phyloP scores from a whole-genome alignment of 2,329 filamentous ascomycete species.

The Pseudopithomyces maydicus region DNA sequence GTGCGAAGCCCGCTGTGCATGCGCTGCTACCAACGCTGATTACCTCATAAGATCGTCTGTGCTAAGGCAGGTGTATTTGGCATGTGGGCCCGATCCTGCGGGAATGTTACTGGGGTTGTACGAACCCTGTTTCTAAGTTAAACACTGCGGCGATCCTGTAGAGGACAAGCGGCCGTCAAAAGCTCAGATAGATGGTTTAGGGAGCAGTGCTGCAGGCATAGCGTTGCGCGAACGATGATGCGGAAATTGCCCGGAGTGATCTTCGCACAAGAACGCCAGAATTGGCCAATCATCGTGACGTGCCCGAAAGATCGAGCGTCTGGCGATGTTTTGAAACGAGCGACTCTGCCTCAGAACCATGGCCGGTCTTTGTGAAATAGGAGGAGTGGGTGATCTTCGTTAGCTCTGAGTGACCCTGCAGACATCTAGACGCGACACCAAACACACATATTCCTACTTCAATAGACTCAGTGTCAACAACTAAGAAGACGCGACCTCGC shows the following conservation, averaged over 20 bases:
- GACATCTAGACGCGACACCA: too few relatives aligned
- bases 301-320: conserved; percentile 3
- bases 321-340: conserved; percentile 12
- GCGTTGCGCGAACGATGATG: background rate
- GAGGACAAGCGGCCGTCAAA: background rate
- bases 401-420: background rate
- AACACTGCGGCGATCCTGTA: background rate
- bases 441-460: too few relatives aligned
- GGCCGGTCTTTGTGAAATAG: background rate
- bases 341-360: background rate
- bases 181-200: conserved; percentile 7
- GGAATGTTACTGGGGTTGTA: background rate
- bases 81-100: conserved; percentile 2
- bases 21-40: background rate
- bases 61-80: background rate
- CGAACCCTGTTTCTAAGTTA: background rate
- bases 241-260: conserved; percentile 7
- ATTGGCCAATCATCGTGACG: conserved; percentile 2
- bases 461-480: too few relatives aligned
- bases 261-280: background rate
- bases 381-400: background rate
- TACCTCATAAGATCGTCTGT: background rate
- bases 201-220: background rate
- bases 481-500: too few relatives aligned
- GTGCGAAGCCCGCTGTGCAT: conserved; percentile 3